phyloP scores from a whole-genome alignment of 106 monocot genomes.

The Dendrobium chrysotoxum region DNA sequence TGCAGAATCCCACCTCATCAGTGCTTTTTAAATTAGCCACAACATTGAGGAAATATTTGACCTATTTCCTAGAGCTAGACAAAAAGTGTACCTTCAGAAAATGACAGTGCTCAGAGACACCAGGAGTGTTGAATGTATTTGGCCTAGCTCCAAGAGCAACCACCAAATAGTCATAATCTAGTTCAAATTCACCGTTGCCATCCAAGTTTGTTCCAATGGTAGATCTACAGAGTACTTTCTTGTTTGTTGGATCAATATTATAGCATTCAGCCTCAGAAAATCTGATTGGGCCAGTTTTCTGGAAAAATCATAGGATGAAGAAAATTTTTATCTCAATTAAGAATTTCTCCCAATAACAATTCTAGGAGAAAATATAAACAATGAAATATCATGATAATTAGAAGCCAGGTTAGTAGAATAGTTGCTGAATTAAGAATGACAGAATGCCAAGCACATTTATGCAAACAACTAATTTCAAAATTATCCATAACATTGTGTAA shows the following conservation, averaged over 20 bases:
- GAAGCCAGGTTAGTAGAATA: not conserved
- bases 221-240: slow-evolving; percentile 57
- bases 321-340: not conserved
- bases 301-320: slow-evolving; percentile 2
- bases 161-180: slow-evolving; percentile 89
- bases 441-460: not conserved
- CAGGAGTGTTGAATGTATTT: slow-evolving; percentile 97
- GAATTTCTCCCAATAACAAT: not conserved
- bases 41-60: not conserved
- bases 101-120: slow-evolving; percentile 81
- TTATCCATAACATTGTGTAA: not conserved
- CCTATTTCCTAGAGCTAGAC: not conserved
- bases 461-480: not conserved
- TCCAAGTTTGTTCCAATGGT: slow-evolving; percentile 61
- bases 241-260: slow-evolving; percentile 73
- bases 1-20: not conserved
- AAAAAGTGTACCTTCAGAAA: slow-evolving; percentile 70
- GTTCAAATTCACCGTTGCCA: slow-evolving; percentile 79
- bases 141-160: slow-evolving; percentile 73
- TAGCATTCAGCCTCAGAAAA: slow-evolving; percentile 92
- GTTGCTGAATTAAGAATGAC: not conserved
- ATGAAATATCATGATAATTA: not conserved
- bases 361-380: not conserved
- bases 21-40: not conserved
- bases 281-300: slow-evolving; percentile 63